Conservation (phyloP, 164 flowering plant species). For the Sedum album region DNA sequence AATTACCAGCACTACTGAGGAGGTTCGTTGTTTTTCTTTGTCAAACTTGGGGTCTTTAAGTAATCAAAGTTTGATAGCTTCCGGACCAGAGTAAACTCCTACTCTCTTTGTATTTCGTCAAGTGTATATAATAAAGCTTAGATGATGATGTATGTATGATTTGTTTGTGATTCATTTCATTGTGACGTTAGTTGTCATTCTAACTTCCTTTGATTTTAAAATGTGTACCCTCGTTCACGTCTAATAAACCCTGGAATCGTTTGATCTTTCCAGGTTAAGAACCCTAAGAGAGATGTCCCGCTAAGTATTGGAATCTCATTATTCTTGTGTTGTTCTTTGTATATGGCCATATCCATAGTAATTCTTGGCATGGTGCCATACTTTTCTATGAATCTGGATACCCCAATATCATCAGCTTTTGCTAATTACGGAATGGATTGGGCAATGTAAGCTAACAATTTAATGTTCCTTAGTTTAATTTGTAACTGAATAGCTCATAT, state of each 20-base stretch:
- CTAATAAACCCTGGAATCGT: not conserved
- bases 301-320: constrained; percentile 56
- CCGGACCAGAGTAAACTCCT: not conserved
- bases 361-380: constrained; percentile 66
- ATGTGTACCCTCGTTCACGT: not conserved
- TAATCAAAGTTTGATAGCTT: not conserved
- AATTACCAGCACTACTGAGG: constrained; percentile 74
- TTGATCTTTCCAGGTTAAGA: constrained; percentile 41
- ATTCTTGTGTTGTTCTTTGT: constrained; percentile 46
- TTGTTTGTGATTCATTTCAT: not conserved
- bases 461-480: not conserved
- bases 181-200: not conserved
- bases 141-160: not conserved
- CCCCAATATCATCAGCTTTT: constrained; percentile 68
- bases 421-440: constrained; percentile 55
- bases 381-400: constrained; percentile 61
- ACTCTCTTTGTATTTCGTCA: not conserved
- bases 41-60: not conserved
- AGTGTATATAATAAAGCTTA: not conserved
- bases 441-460: constrained; percentile 45
- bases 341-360: constrained; percentile 62
- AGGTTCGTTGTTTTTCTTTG: constrained; percentile 24
- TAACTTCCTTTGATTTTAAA: not conserved
- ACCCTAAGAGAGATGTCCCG: constrained; percentile 64
- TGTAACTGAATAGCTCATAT: not conserved